Conservation (phyloP, 441 rosid genomes). For the Lepidium campestre region DNA sequence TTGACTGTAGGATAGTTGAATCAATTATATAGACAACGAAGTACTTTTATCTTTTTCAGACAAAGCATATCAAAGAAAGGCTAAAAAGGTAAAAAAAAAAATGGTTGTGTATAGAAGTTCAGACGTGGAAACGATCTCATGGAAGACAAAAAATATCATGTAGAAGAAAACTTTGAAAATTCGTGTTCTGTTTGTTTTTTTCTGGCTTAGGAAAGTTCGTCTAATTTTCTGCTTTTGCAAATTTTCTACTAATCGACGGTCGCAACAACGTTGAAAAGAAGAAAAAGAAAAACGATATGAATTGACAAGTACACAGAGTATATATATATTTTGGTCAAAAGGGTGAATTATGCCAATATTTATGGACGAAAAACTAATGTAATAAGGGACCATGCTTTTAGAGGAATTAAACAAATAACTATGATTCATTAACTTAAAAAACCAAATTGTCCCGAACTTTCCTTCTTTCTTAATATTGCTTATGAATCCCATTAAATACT, state of each 20-base stretch:
- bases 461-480: too few species aligned
- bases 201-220: background rate
- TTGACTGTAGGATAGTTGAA: conserved; percentile 17
- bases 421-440: too few species aligned
- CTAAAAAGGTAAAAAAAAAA: background rate
- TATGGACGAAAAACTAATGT: too few species aligned
- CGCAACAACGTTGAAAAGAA: background rate
- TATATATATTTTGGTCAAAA: too few species aligned
- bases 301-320: too few species aligned
- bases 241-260: background rate
- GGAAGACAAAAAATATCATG: background rate
- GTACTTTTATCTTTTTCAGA: conserved; percentile 2
- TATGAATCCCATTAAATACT: too few species aligned
- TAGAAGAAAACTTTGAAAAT: background rate
- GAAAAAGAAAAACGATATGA: background rate
- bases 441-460: too few species aligned
- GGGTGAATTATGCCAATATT: too few species aligned
- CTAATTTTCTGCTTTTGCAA: background rate
- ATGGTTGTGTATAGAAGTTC: background rate
- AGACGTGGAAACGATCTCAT: background rate
- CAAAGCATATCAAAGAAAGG: background rate
- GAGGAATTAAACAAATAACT: too few species aligned
- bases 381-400: too few species aligned
- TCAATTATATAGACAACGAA: background rate
- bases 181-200: background rate